Evolutionary conservation across 305 asterid genomes (phyloP).

Genomic region (Fraxinus latifolia): DNA sequence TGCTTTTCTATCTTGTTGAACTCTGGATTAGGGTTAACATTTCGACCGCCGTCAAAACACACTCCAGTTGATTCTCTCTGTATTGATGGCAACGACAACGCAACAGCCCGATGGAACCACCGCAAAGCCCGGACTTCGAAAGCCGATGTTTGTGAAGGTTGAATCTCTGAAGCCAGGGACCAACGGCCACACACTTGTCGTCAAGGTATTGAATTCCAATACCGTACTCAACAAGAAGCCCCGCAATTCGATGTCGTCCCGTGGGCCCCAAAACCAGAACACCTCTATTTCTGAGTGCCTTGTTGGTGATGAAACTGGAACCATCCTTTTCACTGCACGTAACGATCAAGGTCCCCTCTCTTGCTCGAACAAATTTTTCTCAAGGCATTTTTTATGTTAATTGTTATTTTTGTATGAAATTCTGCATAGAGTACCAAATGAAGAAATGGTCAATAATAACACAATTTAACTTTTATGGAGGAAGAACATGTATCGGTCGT

Average conservation of each 20-base stretch:
- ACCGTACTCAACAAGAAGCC: constrained; percentile 13
- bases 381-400: background rate
- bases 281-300: constrained; percentile 1
- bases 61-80: background rate
- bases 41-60: background rate
- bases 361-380: background rate
- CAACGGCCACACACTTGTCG: constrained; percentile 3
- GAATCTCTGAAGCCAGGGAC: constrained; percentile 13
- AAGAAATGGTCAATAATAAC: background rate
- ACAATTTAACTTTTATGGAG: background rate
- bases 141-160: constrained; percentile 17
- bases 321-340: constrained; percentile 1
- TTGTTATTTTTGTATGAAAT: background rate
- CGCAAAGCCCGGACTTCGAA: background rate
- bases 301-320: constrained; percentile 3
- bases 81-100: background rate
- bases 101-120: background rate
- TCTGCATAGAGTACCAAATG: background rate
- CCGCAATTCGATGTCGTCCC: background rate
- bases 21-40: background rate
- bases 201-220: constrained; percentile 3
- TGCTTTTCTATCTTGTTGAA: background rate
- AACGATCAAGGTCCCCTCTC: constrained; percentile 1
- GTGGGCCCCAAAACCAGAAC: background rate
- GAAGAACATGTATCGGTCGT: background rate